Percentiles rank a stretch among this genome's conserved stretches.
Evolutionary conservation across 2,329 filamentous ascomycete genomes (phyloP).

Genomic region (Xylaria sp.): DNA sequence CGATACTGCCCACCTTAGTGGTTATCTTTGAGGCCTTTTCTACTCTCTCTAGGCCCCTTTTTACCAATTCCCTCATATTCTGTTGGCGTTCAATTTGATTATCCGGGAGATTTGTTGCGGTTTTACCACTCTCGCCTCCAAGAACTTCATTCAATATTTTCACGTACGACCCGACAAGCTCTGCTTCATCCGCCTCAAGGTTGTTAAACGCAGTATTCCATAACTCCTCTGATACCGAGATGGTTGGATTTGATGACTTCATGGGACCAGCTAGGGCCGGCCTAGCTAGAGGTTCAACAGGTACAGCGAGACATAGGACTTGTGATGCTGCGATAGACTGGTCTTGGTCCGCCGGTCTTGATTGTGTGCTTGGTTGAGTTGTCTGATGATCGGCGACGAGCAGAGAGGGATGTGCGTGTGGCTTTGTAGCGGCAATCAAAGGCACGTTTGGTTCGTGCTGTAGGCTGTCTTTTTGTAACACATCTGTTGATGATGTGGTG

Average conservation of each 20-base stretch:
- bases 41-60: constrained; percentile 46
- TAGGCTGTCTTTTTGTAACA: too few relatives aligned
- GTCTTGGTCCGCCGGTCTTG: background rate
- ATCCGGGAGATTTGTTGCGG: background rate
- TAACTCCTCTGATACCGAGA: constrained; percentile 20
- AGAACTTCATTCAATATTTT: constrained; percentile 38
- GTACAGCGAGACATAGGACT: background rate
- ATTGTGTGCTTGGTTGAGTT: background rate
- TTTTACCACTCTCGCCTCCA: constrained; percentile 2
- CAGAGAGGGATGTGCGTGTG: too few relatives aligned
- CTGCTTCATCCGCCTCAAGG: constrained; percentile 43
- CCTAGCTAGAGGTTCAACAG: background rate
- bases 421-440: too few relatives aligned
- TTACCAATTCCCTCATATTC: constrained; percentile 49
- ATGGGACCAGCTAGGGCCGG: background rate
- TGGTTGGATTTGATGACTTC: background rate
- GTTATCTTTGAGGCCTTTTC: constrained; percentile 43
- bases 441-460: too few relatives aligned
- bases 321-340: constrained; percentile 2
- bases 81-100: constrained; percentile 24
- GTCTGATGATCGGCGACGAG: too few relatives aligned
- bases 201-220: constrained; percentile 47
- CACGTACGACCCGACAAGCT: constrained; percentile 43
- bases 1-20: constrained; percentile 38
- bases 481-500: too few relatives aligned